Percentiles rank a stretch among this genome's conserved stretches.
Conservation (phyloP, 306 rosid genomes). For the Vigna reflexopilosa region DNA sequence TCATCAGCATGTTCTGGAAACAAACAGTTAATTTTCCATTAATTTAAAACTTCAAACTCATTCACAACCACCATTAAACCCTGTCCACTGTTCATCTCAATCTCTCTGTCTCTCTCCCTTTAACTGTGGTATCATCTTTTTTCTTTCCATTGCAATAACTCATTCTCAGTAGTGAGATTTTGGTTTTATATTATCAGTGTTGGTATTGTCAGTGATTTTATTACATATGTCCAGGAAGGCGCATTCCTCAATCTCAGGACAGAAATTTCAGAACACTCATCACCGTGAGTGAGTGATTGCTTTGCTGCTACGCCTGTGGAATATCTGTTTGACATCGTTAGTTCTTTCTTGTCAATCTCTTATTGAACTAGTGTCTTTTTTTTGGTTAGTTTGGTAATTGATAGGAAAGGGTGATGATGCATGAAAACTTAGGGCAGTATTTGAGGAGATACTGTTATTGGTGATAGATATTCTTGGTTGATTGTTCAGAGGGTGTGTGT, state of each 20-base stretch:
- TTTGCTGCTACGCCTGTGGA: neutral
- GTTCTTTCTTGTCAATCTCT: neutral
- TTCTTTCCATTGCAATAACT: neutral
- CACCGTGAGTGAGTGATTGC: neutral
- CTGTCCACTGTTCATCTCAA: neutral
- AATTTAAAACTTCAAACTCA: neutral
- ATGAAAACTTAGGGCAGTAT: neutral
- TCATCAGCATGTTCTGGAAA: neutral
- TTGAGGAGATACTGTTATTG: conserved; percentile 25
- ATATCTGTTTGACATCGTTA: neutral
- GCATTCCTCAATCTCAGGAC: neutral
- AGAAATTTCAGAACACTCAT: neutral
- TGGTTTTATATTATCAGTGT: neutral
- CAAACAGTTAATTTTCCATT: neutral
- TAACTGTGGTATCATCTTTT: neutral
- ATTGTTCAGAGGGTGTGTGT: conserved; percentile 1
- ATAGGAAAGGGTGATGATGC: conserved; percentile 36
- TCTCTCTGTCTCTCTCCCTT: neutral
- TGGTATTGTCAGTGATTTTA: neutral
- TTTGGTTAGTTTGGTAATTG: conserved; percentile 12
- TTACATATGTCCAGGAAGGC: neutral
- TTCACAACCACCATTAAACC: neutral
- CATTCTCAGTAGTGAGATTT: neutral
- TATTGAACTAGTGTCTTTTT: neutral
- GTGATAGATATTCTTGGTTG: conserved; percentile 9